A percentile compares a stretch with the other conserved stretches of the same genome.
phyloP scores from a whole-genome alignment of 1,284 basidiomycete species.

The Rhodotorula sp. region DNA sequence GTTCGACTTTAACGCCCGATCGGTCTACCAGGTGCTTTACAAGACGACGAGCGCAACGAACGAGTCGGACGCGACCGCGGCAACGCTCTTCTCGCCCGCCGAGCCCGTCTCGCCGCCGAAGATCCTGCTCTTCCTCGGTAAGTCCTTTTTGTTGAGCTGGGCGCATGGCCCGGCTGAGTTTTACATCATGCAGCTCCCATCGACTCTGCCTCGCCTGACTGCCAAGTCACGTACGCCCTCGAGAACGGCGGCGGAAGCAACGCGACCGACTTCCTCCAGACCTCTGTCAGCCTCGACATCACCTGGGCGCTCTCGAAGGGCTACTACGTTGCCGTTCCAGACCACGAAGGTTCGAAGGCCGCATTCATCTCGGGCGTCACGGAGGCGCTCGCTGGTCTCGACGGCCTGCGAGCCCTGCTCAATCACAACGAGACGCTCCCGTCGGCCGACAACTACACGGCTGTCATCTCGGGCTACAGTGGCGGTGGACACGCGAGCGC shows the following conservation, averaged over 20 bases:
- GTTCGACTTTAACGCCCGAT: background rate
- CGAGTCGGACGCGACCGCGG: background rate
- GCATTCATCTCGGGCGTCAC: conserved; percentile 11
- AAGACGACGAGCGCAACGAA: conserved; percentile 2
- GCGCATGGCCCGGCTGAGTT: background rate
- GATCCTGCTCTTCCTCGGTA: conserved; percentile 8
- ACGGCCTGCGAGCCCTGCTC: conserved; percentile 5
- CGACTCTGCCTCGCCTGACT: conserved; percentile 10
- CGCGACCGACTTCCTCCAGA: background rate
- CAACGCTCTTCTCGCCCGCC: conserved; percentile 3
- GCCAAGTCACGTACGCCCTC: background rate
- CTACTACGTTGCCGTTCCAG: conserved; percentile 12
- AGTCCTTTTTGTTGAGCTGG: background rate
- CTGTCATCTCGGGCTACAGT: conserved; percentile 7
- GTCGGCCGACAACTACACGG: background rate
- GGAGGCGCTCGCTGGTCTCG: conserved; percentile 9
- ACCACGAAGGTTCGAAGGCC: conserved; percentile 12
- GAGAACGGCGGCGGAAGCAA: conserved; percentile 5
- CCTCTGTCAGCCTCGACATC: conserved; percentile 2
- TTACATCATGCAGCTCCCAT: conserved; percentile 2
- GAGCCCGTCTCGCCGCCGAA: conserved; percentile 7
- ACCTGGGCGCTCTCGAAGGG: conserved; percentile 2
- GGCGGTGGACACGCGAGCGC: conserved; percentile 12
- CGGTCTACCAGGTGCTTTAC: conserved; percentile 12
- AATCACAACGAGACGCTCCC: conserved; percentile 2